Evolutionary conservation across 139 green algal genomes (phyloP).

Genomic region (Tetraselmis striata): DNA sequence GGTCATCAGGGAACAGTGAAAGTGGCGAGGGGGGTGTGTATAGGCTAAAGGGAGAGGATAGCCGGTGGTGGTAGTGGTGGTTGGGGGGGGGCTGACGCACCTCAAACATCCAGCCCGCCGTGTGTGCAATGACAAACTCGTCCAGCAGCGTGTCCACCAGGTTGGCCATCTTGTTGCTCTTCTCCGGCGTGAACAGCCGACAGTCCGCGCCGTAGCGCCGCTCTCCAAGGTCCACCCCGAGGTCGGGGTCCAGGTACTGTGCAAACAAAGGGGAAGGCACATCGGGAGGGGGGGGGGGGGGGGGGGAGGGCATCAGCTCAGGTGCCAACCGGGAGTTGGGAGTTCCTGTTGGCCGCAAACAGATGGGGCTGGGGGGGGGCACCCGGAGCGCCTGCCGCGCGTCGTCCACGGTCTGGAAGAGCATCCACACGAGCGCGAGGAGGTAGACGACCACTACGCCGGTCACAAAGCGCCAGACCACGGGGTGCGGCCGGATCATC

Average conservation of each 20-base stretch:
- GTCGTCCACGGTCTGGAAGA: constrained; percentile 71
- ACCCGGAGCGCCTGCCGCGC: constrained; percentile 66
- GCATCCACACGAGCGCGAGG: constrained; percentile 71
- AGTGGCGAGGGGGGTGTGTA: too few relatives aligned
- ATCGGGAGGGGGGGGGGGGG: too few relatives aligned
- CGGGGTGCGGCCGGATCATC: constrained; percentile 84
- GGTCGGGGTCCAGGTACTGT: constrained; percentile 71
- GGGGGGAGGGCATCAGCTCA: too few relatives aligned
- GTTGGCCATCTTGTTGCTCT: constrained; percentile 34
- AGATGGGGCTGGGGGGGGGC: too few relatives aligned
- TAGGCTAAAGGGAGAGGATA: too few relatives aligned
- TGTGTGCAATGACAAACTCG: constrained; percentile 90
- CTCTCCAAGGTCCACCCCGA: constrained; percentile 67
- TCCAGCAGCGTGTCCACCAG: constrained; percentile 67
- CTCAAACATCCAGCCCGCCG: constrained; percentile 54
- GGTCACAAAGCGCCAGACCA: constrained; percentile 79
- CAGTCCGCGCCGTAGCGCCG: constrained; percentile 73
- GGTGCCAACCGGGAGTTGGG: too few relatives aligned
- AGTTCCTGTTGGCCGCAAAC: too few relatives aligned
- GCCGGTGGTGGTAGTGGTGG: too few relatives aligned
- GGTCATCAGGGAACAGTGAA: too few relatives aligned
- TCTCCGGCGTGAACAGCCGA: constrained; percentile 54
- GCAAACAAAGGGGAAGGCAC: constrained; percentile 4
- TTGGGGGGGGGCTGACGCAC: too few relatives aligned
- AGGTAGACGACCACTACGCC: constrained; percentile 75